Evolutionary conservation across 352 stramenopile species (phyloP), one percentile per base, ranked within the genome.

Genomic region (Blastocystis sp.): DNA sequence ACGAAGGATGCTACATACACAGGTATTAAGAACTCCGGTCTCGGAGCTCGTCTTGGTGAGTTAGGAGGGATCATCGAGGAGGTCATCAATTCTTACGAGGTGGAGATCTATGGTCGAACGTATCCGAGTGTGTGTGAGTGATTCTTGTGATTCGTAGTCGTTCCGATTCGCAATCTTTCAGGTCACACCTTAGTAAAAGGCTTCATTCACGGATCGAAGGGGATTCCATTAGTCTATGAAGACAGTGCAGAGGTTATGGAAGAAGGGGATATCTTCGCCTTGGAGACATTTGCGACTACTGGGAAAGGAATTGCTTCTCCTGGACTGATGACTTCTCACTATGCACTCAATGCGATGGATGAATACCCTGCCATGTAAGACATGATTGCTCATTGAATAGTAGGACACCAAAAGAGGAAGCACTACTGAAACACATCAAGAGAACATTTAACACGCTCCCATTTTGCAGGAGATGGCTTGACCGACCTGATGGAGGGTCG

Each of bases 361-460:
- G 70, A 81, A 39, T 62, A 64, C 13, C 70, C 70, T 11, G 6
- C 47, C 2, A 37, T 81, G 70, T 79, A 20, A 2, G 8, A 34
- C 13, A 56, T 62, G 41, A 93, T 91, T 24, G 92, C 92, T 34
- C 82, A 92, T 39, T 75, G 95, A 94, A 47, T 95, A 95, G 41
- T 79, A 79, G 68, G 37, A 50, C 41, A 6, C 90, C 92, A n/a
- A 93, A 94, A 16, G 94, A 96, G 20, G 98, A 98, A 91, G 96
- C 98, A 91, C 92, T 99, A 45, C 92, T 99, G 43, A 91, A 90
- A 24, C 96, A 99, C 91, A 98, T 99, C 90, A 98, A 97, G 90
- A 97, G 97, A 88, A 99, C 96, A 9, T 99, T 99, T 92, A 96
- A 96, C n/a, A 99, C 97, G 7, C 93, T 99, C 45, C 95, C 97